Percentiles rank a stretch among this genome's conserved stretches.
These are phyloP conservation scores for Acer saccharum DNA, from an alignment of 345 rosid genomes.

Conservation along the genomic window DNA sequence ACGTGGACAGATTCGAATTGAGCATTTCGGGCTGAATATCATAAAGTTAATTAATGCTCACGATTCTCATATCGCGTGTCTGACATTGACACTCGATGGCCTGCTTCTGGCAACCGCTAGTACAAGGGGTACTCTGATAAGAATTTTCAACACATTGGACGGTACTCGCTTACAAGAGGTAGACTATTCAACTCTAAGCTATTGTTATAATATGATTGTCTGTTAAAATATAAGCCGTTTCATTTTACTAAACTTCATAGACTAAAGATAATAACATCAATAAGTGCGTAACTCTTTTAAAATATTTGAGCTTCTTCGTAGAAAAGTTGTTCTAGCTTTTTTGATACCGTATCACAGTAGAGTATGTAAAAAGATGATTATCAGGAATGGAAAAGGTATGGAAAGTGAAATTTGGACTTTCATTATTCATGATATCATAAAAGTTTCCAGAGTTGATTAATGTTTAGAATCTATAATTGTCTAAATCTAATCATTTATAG, in stretches of 20 bases:
- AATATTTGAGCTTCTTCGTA: neutral
- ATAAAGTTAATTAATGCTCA: conserved; percentile 74
- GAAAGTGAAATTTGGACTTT: too few species aligned
- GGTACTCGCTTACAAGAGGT: conserved; percentile 94
- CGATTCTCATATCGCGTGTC: conserved; percentile 73
- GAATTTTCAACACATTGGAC: conserved; percentile 94
- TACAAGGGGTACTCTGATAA: conserved; percentile 79
- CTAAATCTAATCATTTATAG: conserved; percentile 9
- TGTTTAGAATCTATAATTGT: neutral
- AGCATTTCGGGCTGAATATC: conserved; percentile 81
- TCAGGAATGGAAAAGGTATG: too few species aligned
- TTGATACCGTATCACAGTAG: neutral
- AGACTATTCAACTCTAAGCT: conserved; percentile 6
- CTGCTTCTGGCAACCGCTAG: conserved; percentile 92
- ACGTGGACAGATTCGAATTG: conserved; percentile 77
- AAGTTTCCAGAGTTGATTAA: neutral
- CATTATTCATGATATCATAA: neutral
- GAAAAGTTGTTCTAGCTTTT: neutral
- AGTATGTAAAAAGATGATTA: neutral
- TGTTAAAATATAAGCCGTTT: neutral
- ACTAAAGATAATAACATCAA: too few species aligned
- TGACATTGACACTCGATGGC: conserved; percentile 88
- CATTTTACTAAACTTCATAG: neutral
- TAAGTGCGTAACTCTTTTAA: too few species aligned
- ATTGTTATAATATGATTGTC: neutral